phyloP scores from a whole-genome alignment of 1,139 yeast genomes.

The Geotrichum siamense region DNA sequence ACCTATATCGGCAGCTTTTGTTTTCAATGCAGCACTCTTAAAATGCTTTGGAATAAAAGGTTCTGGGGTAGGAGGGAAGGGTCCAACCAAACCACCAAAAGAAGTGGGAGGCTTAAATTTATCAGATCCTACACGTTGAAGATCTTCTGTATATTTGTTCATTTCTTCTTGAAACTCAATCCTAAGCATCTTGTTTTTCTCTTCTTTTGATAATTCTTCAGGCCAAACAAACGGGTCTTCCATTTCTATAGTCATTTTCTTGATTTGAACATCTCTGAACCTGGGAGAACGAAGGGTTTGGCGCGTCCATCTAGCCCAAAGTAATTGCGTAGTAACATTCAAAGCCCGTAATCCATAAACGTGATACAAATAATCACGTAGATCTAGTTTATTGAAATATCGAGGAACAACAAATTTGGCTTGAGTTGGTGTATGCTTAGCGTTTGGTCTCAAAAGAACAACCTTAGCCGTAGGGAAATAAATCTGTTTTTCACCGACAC shows the following conservation, averaged over 20 bases:
- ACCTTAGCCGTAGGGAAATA: conserved; percentile 82
- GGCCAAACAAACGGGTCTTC: conserved; percentile 94
- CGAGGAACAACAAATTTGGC: conserved; percentile 92
- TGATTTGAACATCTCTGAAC: conserved; percentile 70
- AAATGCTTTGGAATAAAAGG: conserved; percentile 57
- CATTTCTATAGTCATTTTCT: conserved; percentile 94
- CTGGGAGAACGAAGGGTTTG: conserved; percentile 59
- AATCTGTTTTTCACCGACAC: conserved; percentile 61
- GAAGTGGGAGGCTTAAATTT: conserved; percentile 58
- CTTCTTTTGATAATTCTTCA: conserved; percentile 41
- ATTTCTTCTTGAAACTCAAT: conserved; percentile 27
- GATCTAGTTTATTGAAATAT: conserved; percentile 81
- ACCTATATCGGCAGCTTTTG: conserved; percentile 32
- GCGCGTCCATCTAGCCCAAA: conserved; percentile 64
- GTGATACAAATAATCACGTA: conserved; percentile 84
- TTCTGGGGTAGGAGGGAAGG: conserved; percentile 57
- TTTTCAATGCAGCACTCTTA: conserved; percentile 40
- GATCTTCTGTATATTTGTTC: conserved; percentile 30
- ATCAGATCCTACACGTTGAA: conserved; percentile 55
- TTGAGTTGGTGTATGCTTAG: conserved; percentile 91
- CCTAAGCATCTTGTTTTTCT: conserved; percentile 32
- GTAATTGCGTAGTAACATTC: conserved; percentile 76
- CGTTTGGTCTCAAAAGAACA: conserved; percentile 75
- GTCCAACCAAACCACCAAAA: conserved; percentile 71
- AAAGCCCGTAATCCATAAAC: conserved; percentile 82